phyloP scores from a whole-genome alignment of 139 green algal species.

The Klebsormidium nitens region DNA sequence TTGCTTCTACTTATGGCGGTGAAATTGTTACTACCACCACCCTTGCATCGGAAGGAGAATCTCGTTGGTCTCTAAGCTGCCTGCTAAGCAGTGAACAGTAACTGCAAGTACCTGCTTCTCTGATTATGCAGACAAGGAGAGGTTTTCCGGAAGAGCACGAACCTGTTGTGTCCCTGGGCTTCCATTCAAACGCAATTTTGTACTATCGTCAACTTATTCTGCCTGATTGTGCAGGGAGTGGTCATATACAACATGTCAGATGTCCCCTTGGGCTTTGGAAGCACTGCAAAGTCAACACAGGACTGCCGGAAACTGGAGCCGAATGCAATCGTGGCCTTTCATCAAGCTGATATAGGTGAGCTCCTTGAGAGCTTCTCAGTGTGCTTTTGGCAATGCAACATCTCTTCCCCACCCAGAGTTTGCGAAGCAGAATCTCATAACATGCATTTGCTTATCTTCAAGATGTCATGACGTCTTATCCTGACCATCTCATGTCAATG shows the following conservation, averaged over 20 bases:
- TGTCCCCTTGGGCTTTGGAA: conserved; percentile 94
- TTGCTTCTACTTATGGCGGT: neutral
- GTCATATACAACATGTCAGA: conserved; percentile 79
- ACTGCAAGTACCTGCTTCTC: too few species aligned
- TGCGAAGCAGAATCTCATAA: too few species aligned
- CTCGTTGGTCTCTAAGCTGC: too few species aligned
- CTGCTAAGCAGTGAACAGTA: too few species aligned
- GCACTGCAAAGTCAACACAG: conserved; percentile 80
- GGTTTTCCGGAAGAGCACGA: too few species aligned
- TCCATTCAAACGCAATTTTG: neutral
- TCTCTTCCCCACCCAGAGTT: too few species aligned
- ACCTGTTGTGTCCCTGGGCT: neutral
- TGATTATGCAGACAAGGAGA: too few species aligned
- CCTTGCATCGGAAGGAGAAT: too few species aligned
- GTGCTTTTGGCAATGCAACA: neutral
- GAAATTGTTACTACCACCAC: too few species aligned
- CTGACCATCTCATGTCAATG: too few species aligned
- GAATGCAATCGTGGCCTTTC: conserved; percentile 84
- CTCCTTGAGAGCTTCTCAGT: conserved; percentile 51
- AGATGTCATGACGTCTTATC: too few species aligned
- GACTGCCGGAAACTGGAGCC: conserved; percentile 88
- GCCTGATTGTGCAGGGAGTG: conserved; percentile 39
- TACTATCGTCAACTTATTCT: neutral
- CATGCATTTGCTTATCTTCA: too few species aligned
- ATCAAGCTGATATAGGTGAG: conserved; percentile 88